A percentile compares a stretch with the other conserved stretches of the same genome.
Conservation (phyloP, 1,284 basidiomycete genomes). For the Schizophyllum amplum region DNA sequence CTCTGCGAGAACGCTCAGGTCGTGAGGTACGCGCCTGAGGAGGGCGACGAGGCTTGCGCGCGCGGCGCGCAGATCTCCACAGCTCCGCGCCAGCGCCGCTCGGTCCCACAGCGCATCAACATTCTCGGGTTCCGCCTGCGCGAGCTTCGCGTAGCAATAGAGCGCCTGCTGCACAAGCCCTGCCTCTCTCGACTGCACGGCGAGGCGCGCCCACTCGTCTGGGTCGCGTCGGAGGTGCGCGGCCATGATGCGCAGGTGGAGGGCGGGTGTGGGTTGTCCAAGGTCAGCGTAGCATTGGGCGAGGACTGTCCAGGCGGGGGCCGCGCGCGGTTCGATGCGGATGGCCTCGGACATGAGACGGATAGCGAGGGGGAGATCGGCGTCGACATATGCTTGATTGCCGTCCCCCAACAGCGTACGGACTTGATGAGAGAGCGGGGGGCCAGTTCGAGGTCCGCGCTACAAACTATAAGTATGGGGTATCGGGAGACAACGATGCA, state of each 20-base stretch:
- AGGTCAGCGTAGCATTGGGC: conserved; percentile 73
- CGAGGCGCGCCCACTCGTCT: conserved; percentile 85
- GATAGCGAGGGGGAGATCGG: conserved; percentile 62
- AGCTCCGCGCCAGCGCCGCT: conserved; percentile 73
- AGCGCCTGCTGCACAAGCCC: conserved; percentile 80
- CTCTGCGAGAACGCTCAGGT: conserved; percentile 75
- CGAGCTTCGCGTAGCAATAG: conserved; percentile 85
- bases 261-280: conserved; percentile 59
- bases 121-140: conserved; percentile 72
- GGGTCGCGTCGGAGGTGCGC: conserved; percentile 82
- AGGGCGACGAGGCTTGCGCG: conserved; percentile 71
- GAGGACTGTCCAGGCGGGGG: conserved; percentile 81
- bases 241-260: conserved; percentile 85
- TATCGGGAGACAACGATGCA: not conserved
- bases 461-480: conserved; percentile 7
- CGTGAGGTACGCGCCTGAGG: conserved; percentile 72
- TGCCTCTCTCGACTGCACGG: conserved; percentile 58
- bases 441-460: conserved; percentile 27
- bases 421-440: conserved; percentile 76
- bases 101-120: conserved; percentile 88
- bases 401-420: conserved; percentile 77
- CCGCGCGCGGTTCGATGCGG: conserved; percentile 83
- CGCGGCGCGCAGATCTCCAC: conserved; percentile 66
- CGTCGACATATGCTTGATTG: conserved; percentile 81
- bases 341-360: conserved; percentile 87